A percentile compares a stretch with the other conserved stretches of the same genome.
phyloP scores from a whole-genome alignment of 2,329 filamentous ascomycete genomes.

The Colletotrichum paranaense region DNA sequence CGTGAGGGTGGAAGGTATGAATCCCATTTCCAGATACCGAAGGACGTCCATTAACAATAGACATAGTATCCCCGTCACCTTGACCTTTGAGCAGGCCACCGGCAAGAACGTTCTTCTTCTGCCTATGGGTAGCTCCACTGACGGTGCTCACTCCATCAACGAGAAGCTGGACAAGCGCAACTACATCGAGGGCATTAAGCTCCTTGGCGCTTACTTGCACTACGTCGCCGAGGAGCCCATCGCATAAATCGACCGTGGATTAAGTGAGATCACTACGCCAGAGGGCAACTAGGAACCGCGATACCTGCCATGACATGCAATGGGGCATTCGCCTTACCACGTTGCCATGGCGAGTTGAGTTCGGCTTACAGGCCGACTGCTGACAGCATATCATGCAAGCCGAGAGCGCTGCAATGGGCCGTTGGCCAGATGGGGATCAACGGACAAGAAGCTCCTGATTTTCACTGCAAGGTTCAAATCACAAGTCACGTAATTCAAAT shows the following conservation, averaged over 20 bases:
- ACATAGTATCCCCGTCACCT: conserved; percentile 88
- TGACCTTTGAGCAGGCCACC: conserved; percentile 97
- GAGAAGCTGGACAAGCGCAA: conserved; percentile 98
- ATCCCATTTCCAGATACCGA: not conserved
- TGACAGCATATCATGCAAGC: not conserved
- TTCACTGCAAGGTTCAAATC: not conserved
- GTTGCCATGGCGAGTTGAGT: not conserved
- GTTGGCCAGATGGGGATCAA: not conserved
- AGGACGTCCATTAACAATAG: not conserved
- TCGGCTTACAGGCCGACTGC: conserved; percentile 5
- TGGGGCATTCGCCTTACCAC: not conserved
- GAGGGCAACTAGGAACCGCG: not conserved
- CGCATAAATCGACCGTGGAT: conserved; percentile 39
- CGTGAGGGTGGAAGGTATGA: conserved; percentile 89
- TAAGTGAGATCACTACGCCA: not conserved
- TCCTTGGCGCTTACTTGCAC: conserved; percentile 94
- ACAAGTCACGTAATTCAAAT: conserved; percentile 26
- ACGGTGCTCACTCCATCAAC: conserved; percentile 97
- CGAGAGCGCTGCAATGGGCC: not conserved
- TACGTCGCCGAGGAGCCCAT: conserved; percentile 92
- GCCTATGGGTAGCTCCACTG: conserved; percentile 97
- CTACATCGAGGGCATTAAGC: conserved; percentile 98
- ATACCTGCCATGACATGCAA: not conserved
- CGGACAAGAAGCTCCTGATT: not conserved
- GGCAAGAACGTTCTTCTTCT: conserved; percentile 97